Conservation (phyloP, 1,284 basidiomycete species). For the Ustilago nuda region DNA sequence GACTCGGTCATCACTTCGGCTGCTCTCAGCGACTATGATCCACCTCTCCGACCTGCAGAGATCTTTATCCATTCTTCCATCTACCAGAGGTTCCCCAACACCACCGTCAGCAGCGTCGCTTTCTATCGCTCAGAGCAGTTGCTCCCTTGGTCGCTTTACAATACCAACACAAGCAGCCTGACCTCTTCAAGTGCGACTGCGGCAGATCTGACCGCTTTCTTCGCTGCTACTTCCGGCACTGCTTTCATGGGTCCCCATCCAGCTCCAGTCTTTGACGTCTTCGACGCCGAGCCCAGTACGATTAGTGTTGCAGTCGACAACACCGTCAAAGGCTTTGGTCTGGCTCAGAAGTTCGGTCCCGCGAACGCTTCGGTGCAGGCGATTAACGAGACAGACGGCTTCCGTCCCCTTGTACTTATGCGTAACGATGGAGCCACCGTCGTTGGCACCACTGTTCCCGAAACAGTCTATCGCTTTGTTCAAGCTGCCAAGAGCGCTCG, state of each 20-base stretch:
- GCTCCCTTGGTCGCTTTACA: conserved; percentile 37
- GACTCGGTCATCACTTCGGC: conserved; percentile 38
- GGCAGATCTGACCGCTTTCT: conserved; percentile 27
- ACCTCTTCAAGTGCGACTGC: conserved; percentile 9
- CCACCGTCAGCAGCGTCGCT: conserved; percentile 43
- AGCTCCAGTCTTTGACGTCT: conserved; percentile 37
- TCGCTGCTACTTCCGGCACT: conserved; percentile 20
- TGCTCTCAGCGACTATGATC: conserved; percentile 24
- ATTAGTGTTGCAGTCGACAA: conserved; percentile 28
- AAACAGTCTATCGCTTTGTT: conserved; percentile 38
- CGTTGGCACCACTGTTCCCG: conserved; percentile 31
- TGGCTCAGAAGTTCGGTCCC: conserved; percentile 34
- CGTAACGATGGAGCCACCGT: conserved; percentile 46
- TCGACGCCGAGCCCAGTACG: conserved; percentile 29
- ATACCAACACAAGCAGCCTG: conserved; percentile 1
- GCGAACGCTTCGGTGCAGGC: conserved; percentile 5
- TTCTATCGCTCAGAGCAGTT: conserved; percentile 42
- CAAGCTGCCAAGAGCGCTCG: conserved; percentile 41
- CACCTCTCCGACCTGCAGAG: conserved; percentile 34
- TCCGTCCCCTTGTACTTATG: conserved; percentile 49
- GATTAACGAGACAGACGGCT: conserved; percentile 26
- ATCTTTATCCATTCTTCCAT: conserved; percentile 47
- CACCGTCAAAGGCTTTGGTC: conserved; percentile 25
- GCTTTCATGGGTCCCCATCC: conserved; percentile 37
- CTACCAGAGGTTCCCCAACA: conserved; percentile 43